A percentile compares a stretch with the other conserved stretches of the same genome.
These are phyloP conservation scores for Boechera retrofracta DNA, from an alignment of 345 rosid species.

Conservation along the genomic window DNA sequence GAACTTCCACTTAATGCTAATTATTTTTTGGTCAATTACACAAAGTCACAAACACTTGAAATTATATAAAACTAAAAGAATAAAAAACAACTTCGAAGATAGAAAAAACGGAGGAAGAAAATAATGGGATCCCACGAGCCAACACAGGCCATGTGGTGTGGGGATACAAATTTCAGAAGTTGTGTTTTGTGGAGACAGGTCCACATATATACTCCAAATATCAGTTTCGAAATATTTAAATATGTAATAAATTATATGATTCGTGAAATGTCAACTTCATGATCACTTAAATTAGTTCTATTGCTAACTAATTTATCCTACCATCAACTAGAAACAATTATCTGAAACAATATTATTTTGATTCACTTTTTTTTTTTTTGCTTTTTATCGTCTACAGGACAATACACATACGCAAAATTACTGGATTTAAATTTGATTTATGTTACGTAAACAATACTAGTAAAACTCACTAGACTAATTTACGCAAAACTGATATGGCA, in stretches of 20 bases:
- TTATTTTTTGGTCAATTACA: neutral
- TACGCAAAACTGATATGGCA: neutral
- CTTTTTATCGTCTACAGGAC: neutral
- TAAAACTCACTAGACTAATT: too few species aligned
- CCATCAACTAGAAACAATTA: neutral
- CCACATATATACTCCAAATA: conserved; percentile 25
- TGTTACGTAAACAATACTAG: neutral
- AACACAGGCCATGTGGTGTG: conserved; percentile 45
- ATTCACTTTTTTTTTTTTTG: too few species aligned
- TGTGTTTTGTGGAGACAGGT: conserved; percentile 42
- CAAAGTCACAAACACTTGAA: neutral
- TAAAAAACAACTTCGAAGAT: conserved; percentile 12
- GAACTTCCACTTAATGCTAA: neutral
- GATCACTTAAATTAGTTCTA: neutral
- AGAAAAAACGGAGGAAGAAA: conserved; percentile 8
- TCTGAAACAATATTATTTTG: neutral
- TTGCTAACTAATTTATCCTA: neutral
- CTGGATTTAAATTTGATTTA: neutral
- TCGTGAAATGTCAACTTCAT: conserved; percentile 8
- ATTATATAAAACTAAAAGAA: conserved; percentile 15
- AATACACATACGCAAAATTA: neutral
- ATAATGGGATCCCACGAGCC: conserved; percentile 37
- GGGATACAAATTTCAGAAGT: conserved; percentile 39
- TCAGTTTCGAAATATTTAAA: neutral
- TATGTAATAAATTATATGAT: neutral